Evolutionary conservation across 495 filamentous ascomycete genomes (phyloP).

Genomic region (Penicillium soppii): DNA sequence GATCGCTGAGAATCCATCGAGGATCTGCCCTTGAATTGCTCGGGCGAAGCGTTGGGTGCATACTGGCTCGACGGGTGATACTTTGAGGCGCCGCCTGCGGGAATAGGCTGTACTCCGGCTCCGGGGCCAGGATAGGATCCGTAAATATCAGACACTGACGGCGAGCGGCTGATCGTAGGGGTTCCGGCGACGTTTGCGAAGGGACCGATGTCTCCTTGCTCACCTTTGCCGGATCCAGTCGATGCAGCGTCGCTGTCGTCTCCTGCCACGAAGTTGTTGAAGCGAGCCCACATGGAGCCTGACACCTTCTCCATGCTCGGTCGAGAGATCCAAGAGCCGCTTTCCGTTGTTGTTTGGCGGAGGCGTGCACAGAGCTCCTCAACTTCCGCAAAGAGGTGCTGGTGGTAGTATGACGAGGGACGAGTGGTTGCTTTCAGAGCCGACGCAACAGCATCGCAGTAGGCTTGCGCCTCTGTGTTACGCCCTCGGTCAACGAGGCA

Average conservation of each 20-base stretch:
- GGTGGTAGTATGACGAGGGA: constrained; percentile 79
- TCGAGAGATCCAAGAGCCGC: constrained; percentile 78
- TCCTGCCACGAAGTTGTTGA: constrained; percentile 92
- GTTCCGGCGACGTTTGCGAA: constrained; percentile 80
- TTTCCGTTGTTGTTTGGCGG: constrained; percentile 77
- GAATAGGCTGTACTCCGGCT: constrained; percentile 32
- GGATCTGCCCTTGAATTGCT: constrained; percentile 44
- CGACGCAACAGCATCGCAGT: constrained; percentile 82
- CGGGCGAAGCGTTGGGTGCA: constrained; percentile 48
- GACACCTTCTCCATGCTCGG: constrained; percentile 95
- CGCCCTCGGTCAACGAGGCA: constrained; percentile 80
- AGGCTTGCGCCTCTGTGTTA: constrained; percentile 79
- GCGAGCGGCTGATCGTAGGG: constrained; percentile 77
- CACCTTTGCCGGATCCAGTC: constrained; percentile 57
- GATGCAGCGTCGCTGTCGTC: constrained; percentile 71
- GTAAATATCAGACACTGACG: constrained; percentile 76
- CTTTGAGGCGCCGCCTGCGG: constrained; percentile 52
- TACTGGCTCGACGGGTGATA: constrained; percentile 61
- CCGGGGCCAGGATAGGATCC: constrained; percentile 49
- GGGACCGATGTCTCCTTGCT: constrained; percentile 61
- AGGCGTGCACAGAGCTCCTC: constrained; percentile 83
- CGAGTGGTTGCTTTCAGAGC: constrained; percentile 80
- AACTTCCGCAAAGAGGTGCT: constrained; percentile 65
- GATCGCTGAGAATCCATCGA: constrained; percentile 51
- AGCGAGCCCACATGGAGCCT: constrained; percentile 79